These are phyloP conservation scores for Tilletia caries DNA, from an alignment of 1,284 basidiomycete genomes.

Conservation along the genomic window DNA sequence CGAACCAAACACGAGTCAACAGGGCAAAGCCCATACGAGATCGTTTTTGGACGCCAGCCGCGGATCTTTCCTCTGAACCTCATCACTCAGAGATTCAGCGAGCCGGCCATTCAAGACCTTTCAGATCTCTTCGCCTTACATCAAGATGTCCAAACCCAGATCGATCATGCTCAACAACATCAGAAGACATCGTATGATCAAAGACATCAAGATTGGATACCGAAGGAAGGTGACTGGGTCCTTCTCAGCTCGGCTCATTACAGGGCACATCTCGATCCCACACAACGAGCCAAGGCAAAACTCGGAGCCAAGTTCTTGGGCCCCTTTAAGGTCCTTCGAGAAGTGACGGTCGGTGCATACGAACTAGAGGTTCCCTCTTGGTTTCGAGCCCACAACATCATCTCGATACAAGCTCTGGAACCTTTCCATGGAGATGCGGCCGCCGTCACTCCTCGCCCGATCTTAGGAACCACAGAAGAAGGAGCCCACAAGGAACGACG, in stretches of 20 bases:
- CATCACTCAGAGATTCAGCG: neutral
- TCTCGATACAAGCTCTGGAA: neutral
- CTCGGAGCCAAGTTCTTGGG: neutral
- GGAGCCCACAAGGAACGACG: neutral
- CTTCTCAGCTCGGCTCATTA: neutral
- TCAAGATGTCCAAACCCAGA: no score
- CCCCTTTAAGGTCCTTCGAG: neutral
- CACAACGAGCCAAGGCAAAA: neutral
- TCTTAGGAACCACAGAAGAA: neutral
- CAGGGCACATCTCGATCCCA: neutral
- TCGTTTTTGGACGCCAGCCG: constrained; percentile 44
- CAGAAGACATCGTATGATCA: neutral
- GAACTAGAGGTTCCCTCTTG: neutral
- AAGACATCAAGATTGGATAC: neutral
- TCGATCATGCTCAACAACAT: neutral
- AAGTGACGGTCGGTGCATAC: neutral
- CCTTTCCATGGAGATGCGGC: neutral
- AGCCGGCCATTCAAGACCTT: no score
- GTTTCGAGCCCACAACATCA: constrained; percentile 2
- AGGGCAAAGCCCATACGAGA: constrained; percentile 55
- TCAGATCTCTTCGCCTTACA: no score
- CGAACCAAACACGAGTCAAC: constrained; percentile 53
- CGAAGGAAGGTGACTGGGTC: neutral
- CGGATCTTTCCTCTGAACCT: neutral
- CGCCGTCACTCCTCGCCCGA: neutral